phyloP scores from a whole-genome alignment of 495 filamentous ascomycete genomes.

The Cercophora newfieldiana region DNA sequence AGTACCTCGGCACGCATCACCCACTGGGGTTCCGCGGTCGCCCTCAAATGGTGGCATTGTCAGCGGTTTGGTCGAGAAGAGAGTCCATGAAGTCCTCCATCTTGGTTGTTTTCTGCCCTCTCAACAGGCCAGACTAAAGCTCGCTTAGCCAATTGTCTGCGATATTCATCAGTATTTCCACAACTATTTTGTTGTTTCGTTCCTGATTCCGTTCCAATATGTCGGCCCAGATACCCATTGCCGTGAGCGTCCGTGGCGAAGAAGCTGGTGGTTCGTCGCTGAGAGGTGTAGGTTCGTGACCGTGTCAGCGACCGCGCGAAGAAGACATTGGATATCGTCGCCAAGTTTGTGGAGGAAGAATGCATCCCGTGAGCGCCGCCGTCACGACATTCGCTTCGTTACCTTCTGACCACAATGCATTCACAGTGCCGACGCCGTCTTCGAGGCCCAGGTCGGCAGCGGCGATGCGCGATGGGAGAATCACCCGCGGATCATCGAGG shows the following conservation, averaged over 20 bases:
- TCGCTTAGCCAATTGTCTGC: background rate
- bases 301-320: slow-evolving; percentile 79
- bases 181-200: background rate
- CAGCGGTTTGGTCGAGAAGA: background rate
- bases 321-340: slow-evolving; percentile 68
- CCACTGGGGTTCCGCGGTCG: background rate
- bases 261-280: slow-evolving; percentile 20
- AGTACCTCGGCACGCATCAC: background rate
- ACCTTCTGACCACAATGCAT: slow-evolving; percentile 11
- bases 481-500: slow-evolving; percentile 80
- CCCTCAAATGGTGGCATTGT: background rate
- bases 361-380: slow-evolving; percentile 66
- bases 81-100: background rate
- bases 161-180: background rate
- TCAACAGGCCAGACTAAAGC: background rate
- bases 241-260: slow-evolving; percentile 50
- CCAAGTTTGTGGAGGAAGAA: slow-evolving; percentile 96
- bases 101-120: background rate
- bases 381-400: slow-evolving; percentile 8
- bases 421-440: slow-evolving; percentile 67
- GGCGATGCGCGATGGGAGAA: slow-evolving; percentile 72
- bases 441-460: slow-evolving; percentile 73
- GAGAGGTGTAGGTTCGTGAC: slow-evolving; percentile 47
- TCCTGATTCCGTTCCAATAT: slow-evolving; percentile 47
- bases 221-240: slow-evolving; percentile 66